phyloP scores from a whole-genome alignment of 2,329 filamentous ascomycete species.

The Neofusicoccum cordaticola region DNA sequence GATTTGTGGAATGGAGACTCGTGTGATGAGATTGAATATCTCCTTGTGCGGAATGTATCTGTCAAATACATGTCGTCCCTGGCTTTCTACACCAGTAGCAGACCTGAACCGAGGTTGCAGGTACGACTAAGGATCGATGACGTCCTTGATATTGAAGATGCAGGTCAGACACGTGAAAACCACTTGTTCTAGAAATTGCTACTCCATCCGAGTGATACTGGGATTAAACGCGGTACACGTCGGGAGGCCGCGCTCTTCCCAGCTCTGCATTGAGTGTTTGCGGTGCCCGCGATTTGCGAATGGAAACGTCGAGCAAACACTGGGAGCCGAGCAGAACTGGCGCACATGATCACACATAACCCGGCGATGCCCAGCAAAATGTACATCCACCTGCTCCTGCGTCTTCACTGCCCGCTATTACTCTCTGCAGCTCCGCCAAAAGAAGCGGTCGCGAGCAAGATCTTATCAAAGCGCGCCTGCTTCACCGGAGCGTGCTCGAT shows the following conservation, averaged over 20 bases:
- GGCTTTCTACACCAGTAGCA: background rate
- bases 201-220: background rate
- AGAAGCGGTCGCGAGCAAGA: background rate
- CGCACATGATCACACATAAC: too few relatives aligned
- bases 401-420: background rate
- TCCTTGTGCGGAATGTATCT: background rate
- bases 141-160: background rate
- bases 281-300: too few relatives aligned
- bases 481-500: background rate
- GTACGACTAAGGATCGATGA: constrained; percentile 5
- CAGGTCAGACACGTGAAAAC: background rate
- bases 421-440: background rate
- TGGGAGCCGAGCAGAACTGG: too few relatives aligned
- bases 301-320: too few relatives aligned
- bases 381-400: too few relatives aligned
- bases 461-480: background rate
- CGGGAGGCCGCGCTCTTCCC: too few relatives aligned
- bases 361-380: too few relatives aligned
- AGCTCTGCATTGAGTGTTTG: too few relatives aligned
- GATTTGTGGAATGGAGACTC: background rate
- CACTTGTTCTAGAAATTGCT: background rate
- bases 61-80: background rate
- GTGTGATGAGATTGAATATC: background rate
- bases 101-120: background rate
- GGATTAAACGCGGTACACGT: too few relatives aligned